These are phyloP conservation scores for Auricularia sp. DNA, from an alignment of 768 basidiomycete species.

Conservation along the genomic window DNA sequence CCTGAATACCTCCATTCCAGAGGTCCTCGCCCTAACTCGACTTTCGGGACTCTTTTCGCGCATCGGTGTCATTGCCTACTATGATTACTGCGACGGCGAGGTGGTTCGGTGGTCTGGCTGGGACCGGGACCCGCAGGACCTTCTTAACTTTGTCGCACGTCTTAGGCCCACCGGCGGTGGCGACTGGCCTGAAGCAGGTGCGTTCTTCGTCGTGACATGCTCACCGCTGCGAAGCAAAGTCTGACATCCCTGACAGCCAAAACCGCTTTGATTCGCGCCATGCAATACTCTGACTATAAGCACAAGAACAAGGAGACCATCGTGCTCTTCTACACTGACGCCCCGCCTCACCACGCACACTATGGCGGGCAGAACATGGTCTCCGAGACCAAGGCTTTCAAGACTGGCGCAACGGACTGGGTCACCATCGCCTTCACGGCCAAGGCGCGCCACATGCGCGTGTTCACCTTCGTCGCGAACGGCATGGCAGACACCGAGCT, in stretches of 20 bases:
- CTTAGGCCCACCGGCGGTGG: slow-evolving; percentile 16
- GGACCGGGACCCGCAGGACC: slow-evolving; percentile 11
- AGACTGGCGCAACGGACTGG: slow-evolving; percentile 18
- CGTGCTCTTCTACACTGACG: slow-evolving; percentile 22
- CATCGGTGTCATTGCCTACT: slow-evolving; percentile 19
- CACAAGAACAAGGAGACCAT: slow-evolving; percentile 16
- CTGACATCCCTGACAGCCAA: slow-evolving; percentile 12
- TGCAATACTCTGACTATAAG: slow-evolving; percentile 16
- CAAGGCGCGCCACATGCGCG: slow-evolving; percentile 14
- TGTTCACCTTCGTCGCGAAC: slow-evolving; percentile 16
- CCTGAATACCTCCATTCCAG: slow-evolving; percentile 16
- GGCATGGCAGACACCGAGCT: slow-evolving; percentile 5
- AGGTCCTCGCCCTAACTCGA: slow-evolving; percentile 18
- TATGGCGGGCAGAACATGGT: slow-evolving; percentile 12
- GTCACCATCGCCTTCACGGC: slow-evolving; percentile 18
- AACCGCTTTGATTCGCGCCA: slow-evolving; percentile 17
- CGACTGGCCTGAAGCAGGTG: slow-evolving; percentile 18
- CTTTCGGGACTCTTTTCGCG: slow-evolving; percentile 20
- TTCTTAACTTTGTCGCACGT: slow-evolving; percentile 12
- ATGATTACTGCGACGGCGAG: slow-evolving; percentile 16
- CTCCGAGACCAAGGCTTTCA: slow-evolving; percentile 16
- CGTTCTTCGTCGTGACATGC: neutral
- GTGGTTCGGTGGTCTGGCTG: slow-evolving; percentile 19
- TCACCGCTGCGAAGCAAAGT: neutral
- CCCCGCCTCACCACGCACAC: slow-evolving; percentile 19